Evolutionary conservation across 23 red algal species (phyloP), one percentile per base, ranked within the genome.

Genomic region (Agarophyton chilense): DNA sequence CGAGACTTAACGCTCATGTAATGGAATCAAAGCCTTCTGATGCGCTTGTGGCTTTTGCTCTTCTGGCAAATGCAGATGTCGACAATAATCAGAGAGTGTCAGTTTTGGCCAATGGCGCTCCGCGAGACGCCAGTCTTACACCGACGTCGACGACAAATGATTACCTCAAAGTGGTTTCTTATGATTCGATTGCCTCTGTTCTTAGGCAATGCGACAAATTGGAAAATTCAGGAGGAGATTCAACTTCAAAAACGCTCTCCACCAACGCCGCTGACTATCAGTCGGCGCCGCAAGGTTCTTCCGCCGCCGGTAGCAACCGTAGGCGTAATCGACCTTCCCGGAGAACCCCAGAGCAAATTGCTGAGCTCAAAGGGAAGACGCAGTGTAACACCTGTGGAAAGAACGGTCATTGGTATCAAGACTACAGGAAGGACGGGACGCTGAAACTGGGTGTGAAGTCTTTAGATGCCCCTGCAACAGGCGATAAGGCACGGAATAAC

Each of bases 31-130:
- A 84, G 31, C 40, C 68, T 5, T 71, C 80, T 10, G 58, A 84
- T 13, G 2, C 58, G 7, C 40, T 84, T 4, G 62, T 50, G 1
- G 58, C 80, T 2, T 71, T 84, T 24, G 44, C 44, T n/a, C 55
- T 84, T 43, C 80, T 66, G 51, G 62, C 58, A 42, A 84, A 82
- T 44, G 21, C 78, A 9, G 57, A 82, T 60, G 52, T 82, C 3
- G 78, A 82, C 32, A 60, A 82, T 25, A 63, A 33, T 14, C 78
- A 82, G 25, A 5, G 78, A 11, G 50, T 82, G 8, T 82, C 78
- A 17, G 80, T 84, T 36, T 47, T 84, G 56, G 80, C 80, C 4
- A 38, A 54, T 52, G 80, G 21, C 8, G 56, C 80, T 14, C 53
- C 1, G 24, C 22, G 28, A 52, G n/a, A 70, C 60, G 7, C 52